phyloP scores from a whole-genome alignment of 768 basidiomycete genomes.

The Boletales sp. region DNA sequence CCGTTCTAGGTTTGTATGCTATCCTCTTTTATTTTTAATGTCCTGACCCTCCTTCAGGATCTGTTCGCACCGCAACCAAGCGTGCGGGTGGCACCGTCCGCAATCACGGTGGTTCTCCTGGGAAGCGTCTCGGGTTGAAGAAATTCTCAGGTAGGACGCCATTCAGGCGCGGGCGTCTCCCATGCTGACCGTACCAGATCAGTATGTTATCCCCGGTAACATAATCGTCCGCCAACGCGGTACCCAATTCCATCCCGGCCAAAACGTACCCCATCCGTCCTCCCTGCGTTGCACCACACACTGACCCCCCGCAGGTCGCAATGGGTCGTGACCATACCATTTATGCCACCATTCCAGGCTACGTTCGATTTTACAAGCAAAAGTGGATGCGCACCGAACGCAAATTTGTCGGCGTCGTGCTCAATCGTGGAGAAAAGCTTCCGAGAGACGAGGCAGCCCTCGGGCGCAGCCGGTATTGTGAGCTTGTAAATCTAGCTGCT shows the following conservation, averaged over 20 bases:
- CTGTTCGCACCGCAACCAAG: constrained; percentile 93
- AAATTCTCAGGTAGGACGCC: constrained; percentile 79
- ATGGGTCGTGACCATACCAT: constrained; percentile 95
- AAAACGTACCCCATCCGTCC: constrained; percentile 61
- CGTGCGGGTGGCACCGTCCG: constrained; percentile 91
- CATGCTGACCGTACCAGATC: constrained; percentile 49
- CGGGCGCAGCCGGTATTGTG: constrained; percentile 87
- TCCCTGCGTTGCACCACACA: neutral
- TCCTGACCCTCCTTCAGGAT: constrained; percentile 35
- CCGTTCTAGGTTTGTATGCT: too few relatives aligned
- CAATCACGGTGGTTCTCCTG: constrained; percentile 91
- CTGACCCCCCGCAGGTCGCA: constrained; percentile 56
- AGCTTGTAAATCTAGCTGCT: constrained; percentile 61
- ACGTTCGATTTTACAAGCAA: constrained; percentile 89
- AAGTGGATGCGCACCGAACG: constrained; percentile 72
- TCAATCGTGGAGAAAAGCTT: constrained; percentile 77
- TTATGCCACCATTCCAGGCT: constrained; percentile 86
- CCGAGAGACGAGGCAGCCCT: constrained; percentile 71
- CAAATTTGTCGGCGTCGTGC: constrained; percentile 80
- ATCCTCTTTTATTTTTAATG: too few relatives aligned
- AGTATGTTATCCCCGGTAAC: constrained; percentile 90
- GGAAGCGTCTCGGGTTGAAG: constrained; percentile 92
- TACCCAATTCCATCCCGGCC: constrained; percentile 88
- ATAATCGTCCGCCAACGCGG: constrained; percentile 96
- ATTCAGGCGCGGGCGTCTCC: neutral